Evolutionary conservation across 805 yeast genomes (phyloP).

Genomic region (Dipodascus albidus): DNA sequence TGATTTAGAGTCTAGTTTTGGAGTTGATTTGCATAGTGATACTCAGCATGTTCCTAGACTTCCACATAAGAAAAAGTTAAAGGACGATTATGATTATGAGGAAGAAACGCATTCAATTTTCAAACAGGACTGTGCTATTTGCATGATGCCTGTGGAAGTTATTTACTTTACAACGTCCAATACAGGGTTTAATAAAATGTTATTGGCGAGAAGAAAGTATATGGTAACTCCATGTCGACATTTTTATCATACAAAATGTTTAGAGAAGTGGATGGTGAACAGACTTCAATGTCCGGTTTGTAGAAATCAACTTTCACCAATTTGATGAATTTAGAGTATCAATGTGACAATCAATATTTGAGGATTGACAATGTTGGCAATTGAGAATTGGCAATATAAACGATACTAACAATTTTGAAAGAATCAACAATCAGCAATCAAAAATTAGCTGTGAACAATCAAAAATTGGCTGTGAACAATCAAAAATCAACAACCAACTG

Average conservation of each 20-base stretch:
- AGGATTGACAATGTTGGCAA: too few relatives aligned
- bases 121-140: slow-evolving; percentile 63
- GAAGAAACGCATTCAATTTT: background rate
- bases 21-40: too few relatives aligned
- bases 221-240: slow-evolving; percentile 82
- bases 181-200: slow-evolving; percentile 16
- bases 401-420: too few relatives aligned
- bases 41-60: too few relatives aligned
- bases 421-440: too few relatives aligned
- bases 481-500: too few relatives aligned
- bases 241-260: slow-evolving; percentile 78
- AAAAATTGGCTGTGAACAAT: too few relatives aligned
- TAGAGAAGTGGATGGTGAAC: slow-evolving; percentile 88
- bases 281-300: slow-evolving; percentile 93
- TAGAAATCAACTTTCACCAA: slow-evolving; percentile 73
- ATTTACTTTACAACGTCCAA: slow-evolving; percentile 17
- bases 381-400: too few relatives aligned
- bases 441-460: too few relatives aligned
- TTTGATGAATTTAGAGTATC: too few relatives aligned
- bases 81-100: background rate
- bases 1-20: slow-evolving; percentile 33
- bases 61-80: too few relatives aligned
- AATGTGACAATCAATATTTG: too few relatives aligned
- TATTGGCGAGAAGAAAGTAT: slow-evolving; percentile 25
- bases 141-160: slow-evolving; percentile 67